Evolutionary conservation across 805 yeast species (phyloP).

Genomic region (Yamadazyma nakazawae): DNA sequence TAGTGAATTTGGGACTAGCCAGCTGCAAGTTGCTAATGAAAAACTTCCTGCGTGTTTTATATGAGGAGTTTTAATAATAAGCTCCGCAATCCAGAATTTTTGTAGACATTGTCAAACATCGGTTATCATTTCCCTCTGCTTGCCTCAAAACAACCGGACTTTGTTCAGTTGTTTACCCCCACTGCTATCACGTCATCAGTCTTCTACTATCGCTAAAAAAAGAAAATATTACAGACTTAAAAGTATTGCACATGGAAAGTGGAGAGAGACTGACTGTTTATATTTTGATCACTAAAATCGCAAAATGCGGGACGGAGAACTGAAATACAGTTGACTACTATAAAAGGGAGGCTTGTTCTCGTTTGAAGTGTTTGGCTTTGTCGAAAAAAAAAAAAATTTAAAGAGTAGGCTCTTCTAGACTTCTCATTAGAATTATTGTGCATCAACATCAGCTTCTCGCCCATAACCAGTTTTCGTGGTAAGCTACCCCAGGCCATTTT

Average conservation of each 20-base stretch:
- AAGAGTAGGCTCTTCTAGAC: neutral
- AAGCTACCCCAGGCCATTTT: neutral
- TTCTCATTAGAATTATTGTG: too few relatives aligned
- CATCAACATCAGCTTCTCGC: too few relatives aligned
- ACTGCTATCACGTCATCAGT: neutral
- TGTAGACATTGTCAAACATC: neutral
- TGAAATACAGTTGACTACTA: neutral
- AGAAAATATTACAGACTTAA: neutral
- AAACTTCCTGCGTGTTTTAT: too few relatives aligned
- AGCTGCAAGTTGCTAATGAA: too few relatives aligned
- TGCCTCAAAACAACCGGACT: neutral
- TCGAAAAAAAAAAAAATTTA: neutral
- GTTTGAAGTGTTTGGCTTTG: neutral
- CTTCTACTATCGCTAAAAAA: neutral
- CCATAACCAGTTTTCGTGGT: neutral
- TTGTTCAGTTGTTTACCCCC: neutral
- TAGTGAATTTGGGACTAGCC: too few relatives aligned
- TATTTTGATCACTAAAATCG: constrained; percentile 1
- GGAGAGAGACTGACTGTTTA: neutral
- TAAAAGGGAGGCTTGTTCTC: neutral
- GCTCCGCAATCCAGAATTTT: neutral
- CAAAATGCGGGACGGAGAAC: neutral
- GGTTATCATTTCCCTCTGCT: neutral
- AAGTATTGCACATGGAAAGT: neutral
- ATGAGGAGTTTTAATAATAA: neutral